Base-by-base conservation (phyloP, 306 rosid genomes). In the Glycyrrhiza uralensis region DNA sequence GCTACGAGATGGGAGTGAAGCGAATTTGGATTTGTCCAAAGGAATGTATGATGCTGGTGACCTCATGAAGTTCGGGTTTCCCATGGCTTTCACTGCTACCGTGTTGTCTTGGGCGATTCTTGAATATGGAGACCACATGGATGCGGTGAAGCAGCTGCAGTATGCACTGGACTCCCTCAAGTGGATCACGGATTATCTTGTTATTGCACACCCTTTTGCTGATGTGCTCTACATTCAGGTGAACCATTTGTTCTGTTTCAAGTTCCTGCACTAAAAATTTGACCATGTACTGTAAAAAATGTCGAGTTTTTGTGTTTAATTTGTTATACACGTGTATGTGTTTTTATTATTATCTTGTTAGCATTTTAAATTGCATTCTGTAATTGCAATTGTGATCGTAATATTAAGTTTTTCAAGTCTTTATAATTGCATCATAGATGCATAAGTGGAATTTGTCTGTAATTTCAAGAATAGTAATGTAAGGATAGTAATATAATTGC, bases 1-100 rank as follows among this genome's bases (percentile, higher is more conserved):
- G 74, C 81, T 85, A 52, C 54, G 28, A 77, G 96, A 90, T 61
- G 94, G 94, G 72, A 81, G 58, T 5, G 92, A 83, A 66, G 89
- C 44, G 7, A 45, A 74, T n/a, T 76, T 90, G 89, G 90, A 88
- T 67, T 78, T 90, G 8, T 83, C 94, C 0, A 90, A 79, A 75
- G 96, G 96, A 72, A 65, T 90, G 88, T 90, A 90, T 29, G 94
- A 88, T 75, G 92, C 96, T 0, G 94, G 92, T 13, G 96, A 90
- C 29, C 77, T 74, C 9, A 45, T 88, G 17, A 90, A 90, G 73
- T 90, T 90, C 79, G 93, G 90, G 18, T 86, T 87, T 18, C 96
- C 94, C 4, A 76, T 88, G 87, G 91, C 96, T 76, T 90, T 90
- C 61, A 90, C 88, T 2, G 96, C 91, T 22, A 85, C 96, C 0